A percentile compares a stretch with the other conserved stretches of the same genome.
Conservation (phyloP, 129 eudicot species). For the Kitagawia praeruptora region DNA sequence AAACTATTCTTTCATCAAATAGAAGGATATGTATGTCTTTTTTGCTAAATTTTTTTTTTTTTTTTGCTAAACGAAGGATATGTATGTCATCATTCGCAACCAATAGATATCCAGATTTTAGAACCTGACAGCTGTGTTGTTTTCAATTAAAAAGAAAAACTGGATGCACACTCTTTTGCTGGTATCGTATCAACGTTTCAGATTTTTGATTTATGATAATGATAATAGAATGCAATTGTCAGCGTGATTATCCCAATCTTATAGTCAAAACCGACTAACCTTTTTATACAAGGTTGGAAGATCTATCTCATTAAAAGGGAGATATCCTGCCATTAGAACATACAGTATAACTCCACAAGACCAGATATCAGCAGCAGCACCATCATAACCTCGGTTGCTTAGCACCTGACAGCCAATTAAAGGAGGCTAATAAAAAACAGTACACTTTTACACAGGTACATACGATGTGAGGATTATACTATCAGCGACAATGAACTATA, state of each 20-base stretch:
- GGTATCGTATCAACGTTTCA: background rate
- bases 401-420: constrained; percentile 44
- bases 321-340: constrained; percentile 88
- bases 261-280: constrained; percentile 32
- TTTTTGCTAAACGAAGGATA: too few species aligned
- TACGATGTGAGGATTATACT: background rate
- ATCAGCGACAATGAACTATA: background rate
- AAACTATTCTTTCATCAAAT: background rate
- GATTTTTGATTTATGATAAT: background rate
- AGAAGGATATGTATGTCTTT: background rate
- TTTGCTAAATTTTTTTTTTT: too few species aligned
- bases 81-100: background rate
- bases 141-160: background rate
- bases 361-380: constrained; percentile 98
- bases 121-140: background rate
- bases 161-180: background rate
- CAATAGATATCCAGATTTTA: background rate
- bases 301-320: constrained; percentile 84
- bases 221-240: background rate
- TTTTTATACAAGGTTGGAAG: constrained; percentile 78
- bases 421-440: constrained; percentile 6
- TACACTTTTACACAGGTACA: background rate
- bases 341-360: constrained; percentile 94
- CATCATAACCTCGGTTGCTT: constrained; percentile 76
- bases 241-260: background rate